phyloP scores from a whole-genome alignment of 345 rosid species.

The Stellera chamaejasme region DNA sequence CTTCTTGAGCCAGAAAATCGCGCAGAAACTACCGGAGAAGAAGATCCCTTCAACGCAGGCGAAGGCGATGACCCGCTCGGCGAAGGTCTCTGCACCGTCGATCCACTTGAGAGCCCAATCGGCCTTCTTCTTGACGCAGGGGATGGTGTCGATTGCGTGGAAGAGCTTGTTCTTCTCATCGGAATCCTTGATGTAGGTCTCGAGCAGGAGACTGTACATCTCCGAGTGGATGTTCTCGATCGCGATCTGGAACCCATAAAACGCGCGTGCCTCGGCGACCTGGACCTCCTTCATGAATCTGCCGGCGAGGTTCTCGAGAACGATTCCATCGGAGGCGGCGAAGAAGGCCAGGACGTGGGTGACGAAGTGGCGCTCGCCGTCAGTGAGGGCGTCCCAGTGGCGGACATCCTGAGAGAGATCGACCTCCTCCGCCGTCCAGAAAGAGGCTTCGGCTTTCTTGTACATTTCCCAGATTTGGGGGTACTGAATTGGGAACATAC shows the following conservation, averaged over 20 bases:
- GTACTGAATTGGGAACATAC: slow-evolving; percentile 58
- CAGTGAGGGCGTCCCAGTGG: slow-evolving; percentile 44
- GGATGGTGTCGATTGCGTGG: slow-evolving; percentile 58
- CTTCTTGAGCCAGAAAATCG: slow-evolving; percentile 58
- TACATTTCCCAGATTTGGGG: slow-evolving; percentile 67
- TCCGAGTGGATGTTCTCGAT: slow-evolving; percentile 71
- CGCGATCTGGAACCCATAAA: slow-evolving; percentile 63
- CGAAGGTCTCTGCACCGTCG: slow-evolving; percentile 39
- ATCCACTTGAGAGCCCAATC: slow-evolving; percentile 61
- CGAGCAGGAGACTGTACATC: slow-evolving; percentile 51
- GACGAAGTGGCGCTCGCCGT: slow-evolving; percentile 47
- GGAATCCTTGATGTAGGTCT: slow-evolving; percentile 52
- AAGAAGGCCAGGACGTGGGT: slow-evolving; percentile 65
- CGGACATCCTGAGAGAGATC: slow-evolving; percentile 51
- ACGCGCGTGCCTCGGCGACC: slow-evolving; percentile 56
- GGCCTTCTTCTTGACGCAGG: slow-evolving; percentile 53
- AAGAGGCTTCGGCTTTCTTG: slow-evolving; percentile 64
- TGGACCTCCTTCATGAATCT: slow-evolving; percentile 64
- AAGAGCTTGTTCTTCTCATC: slow-evolving; percentile 30
- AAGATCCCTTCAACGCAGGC: slow-evolving; percentile 68
- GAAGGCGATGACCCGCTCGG: slow-evolving; percentile 43
- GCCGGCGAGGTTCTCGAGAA: slow-evolving; percentile 51
- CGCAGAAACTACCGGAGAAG: slow-evolving; percentile 66
- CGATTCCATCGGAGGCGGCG: slow-evolving; percentile 65
- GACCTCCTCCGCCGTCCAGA: slow-evolving; percentile 71